Conservation (phyloP, 1,284 basidiomycete genomes). For the Ceratorhiza oryzae-sativae region DNA sequence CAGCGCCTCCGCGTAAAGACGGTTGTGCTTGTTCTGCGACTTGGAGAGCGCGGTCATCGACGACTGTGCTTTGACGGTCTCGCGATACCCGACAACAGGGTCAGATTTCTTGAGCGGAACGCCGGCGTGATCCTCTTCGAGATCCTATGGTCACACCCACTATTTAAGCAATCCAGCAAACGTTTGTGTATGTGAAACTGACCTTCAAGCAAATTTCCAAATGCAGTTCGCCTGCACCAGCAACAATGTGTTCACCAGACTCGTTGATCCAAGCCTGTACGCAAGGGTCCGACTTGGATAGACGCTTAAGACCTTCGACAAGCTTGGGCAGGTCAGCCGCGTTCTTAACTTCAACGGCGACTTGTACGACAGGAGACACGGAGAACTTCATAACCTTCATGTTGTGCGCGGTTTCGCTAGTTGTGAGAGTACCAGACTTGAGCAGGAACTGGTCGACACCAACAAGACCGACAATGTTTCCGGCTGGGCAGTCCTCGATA, state of each 20-base stretch:
- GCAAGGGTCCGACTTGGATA: conserved; percentile 99
- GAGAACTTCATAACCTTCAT: conserved; percentile 99
- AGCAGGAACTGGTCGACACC: conserved; percentile 99
- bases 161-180: background rate
- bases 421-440: conserved; percentile 98
- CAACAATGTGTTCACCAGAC: conserved; percentile 98
- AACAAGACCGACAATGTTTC: conserved; percentile 99
- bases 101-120: conserved; percentile 99
- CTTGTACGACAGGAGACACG: conserved; percentile 99
- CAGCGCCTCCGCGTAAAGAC: conserved; percentile 92
- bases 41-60: conserved; percentile 97
- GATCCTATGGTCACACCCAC: conserved; percentile 63
- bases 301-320: conserved; percentile 99
- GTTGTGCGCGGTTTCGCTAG: conserved; percentile 99
- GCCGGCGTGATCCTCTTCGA: conserved; percentile 99
- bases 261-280: conserved; percentile 95
- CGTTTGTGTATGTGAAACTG: conserved; percentile 38
- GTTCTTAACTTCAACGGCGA: conserved; percentile 99
- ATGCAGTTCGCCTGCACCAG: conserved; percentile 99
- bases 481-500: conserved; percentile 98
- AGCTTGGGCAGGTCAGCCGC: conserved; percentile 99
- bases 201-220: conserved; percentile 99
- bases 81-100: conserved; percentile 98
- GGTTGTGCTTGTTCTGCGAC: conserved; percentile 99
- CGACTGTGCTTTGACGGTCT: conserved; percentile 96